Conservation (phyloP, 1,284 basidiomycete species). For the Boletus semigastroideus region DNA sequence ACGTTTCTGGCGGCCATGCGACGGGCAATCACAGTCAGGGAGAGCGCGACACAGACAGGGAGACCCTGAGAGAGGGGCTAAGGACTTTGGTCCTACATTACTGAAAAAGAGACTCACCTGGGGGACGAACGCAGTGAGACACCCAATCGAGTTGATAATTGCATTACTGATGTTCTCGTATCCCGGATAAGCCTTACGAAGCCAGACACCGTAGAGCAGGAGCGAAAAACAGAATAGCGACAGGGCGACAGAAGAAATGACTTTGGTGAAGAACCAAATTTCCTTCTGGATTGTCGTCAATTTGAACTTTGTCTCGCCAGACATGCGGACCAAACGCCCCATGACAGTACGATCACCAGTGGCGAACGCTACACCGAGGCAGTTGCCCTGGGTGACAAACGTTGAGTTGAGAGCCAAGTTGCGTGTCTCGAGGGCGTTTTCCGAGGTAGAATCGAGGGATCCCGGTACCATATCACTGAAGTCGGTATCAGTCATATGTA, state of each 20-base stretch:
- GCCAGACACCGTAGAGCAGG: slow-evolving; percentile 47
- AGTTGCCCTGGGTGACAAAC: slow-evolving; percentile 55
- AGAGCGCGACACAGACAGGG: slow-evolving; percentile 49
- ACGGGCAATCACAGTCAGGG: slow-evolving; percentile 50
- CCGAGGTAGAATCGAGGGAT: slow-evolving; percentile 48
- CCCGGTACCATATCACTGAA: slow-evolving; percentile 50
- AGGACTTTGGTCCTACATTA: background rate
- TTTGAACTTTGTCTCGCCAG: slow-evolving; percentile 48
- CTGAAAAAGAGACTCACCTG: slow-evolving; percentile 32
- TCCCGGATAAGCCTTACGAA: slow-evolving; percentile 37
- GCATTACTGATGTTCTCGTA: slow-evolving; percentile 41
- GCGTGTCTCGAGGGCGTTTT: slow-evolving; percentile 60
- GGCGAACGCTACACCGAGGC: slow-evolving; percentile 57
- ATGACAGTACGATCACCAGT: slow-evolving; percentile 59
- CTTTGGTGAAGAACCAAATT: slow-evolving; percentile 50
- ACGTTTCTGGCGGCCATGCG: slow-evolving; percentile 53
- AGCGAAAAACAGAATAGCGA: slow-evolving; percentile 41
- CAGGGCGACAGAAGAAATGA: slow-evolving; percentile 44
- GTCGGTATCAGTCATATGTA: background rate
- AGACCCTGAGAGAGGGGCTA: slow-evolving; percentile 38
- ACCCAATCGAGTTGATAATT: slow-evolving; percentile 49
- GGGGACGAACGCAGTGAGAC: slow-evolving; percentile 51
- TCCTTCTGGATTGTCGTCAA: slow-evolving; percentile 49
- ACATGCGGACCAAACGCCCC: slow-evolving; percentile 62
- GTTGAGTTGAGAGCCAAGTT: slow-evolving; percentile 60